Base-by-base conservation (phyloP, 2,329 filamentous ascomycete species). In the Penicillium sp. region DNA sequence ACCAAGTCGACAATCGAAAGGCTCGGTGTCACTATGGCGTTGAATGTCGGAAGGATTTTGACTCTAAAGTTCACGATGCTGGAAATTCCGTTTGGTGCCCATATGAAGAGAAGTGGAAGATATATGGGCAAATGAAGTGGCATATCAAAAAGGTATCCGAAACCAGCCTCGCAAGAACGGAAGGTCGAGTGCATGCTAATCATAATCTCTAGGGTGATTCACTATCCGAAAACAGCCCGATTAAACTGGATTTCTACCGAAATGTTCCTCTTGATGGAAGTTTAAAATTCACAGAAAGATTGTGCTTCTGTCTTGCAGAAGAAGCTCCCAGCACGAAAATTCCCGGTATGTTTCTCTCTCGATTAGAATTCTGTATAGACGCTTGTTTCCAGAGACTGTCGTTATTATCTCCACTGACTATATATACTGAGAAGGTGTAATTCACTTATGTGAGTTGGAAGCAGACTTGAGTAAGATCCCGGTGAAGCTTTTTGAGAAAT, bases 381-480 rank as follows among this genome's bases (percentile, higher is more conserved):
- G n/a, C n/a, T n/a, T n/a, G n/a, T n/a, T n/a, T n/a, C n/a, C n/a
- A n/a, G n/a, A n/a, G n/a, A n/a, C n/a, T n/a, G n/a, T n/a, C n/a
- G n/a, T n/a, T n/a, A n/a, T n/a, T n/a, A n/a, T n/a, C n/a, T n/a
- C n/a, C n/a, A n/a, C n/a, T n/a, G n/a, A 22, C 18, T 9, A 22
- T 22, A 5, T 5, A 22, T 22, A 22, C 9, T 18, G 7, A 28
- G 14, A 6, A 56, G 54, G 26, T 7, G 29, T 50, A 0, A 10
- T 31, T 1, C n/a, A 9, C 2, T 27, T 55, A 1, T 60, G 54
- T 31, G 18, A 34, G 1, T 2, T 57, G 2, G 29, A 44, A 6
- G 25, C 48, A 4, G 51, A 60, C 26, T 44, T 60, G 1, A 40
- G 32, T 3, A 29, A 28, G 11, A 35, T 60, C 3, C 51, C 57